Base-by-base conservation (phyloP, 176 grass and related monocot species). In the Oryza australiensis region DNA sequence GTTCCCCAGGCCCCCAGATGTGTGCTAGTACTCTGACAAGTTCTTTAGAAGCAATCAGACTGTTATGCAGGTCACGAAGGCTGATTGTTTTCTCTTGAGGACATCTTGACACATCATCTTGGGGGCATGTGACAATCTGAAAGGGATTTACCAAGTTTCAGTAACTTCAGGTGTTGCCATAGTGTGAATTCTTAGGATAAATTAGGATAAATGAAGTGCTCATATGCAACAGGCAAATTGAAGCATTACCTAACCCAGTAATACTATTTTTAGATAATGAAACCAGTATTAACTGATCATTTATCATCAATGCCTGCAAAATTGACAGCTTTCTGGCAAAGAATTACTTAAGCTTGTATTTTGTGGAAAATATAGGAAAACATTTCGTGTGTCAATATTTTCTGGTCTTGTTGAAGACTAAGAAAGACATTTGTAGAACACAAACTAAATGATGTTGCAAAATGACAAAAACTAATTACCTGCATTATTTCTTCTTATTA, bases 41-140 rank as follows among this genome's bases (percentile, higher is more conserved):
- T 62, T 93, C 90, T 91, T 89, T 98, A 26, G 92, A 91, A 62
- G 92, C 82, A 40, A 86, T 77, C 51, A 98, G 76, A 67, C 79
- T 84, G 66, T 93, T 91, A 12, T 81, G 77, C 51, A 94, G 80
- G 87, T 93, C 81, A 14, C 86, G 80, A 46, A 94, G 80, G 60
- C 75, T 64, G 29, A 78, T 77, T 33, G 75, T 63, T 49, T 72
- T 86, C 64, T 68, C 57, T 73, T 57, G 59, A 7, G 82, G 71
- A 3, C 32, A 81, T 81, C 42, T 81, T 16, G 76, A 55, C 70
- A 64, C 18, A 82, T 86, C 59, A 0, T 78, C 83, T 73, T 78
- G 88, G 48, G 78, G 82, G n/a, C 35, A 72, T 73, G 79, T 82
- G 1, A 35, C 88, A 5, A 78, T 28, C 88, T 89, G 79, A 66